Evolutionary conservation across 768 basidiomycete genomes (phyloP), one percentile per base, ranked within the genome.

Genomic region (Tulasnella sp.): DNA sequence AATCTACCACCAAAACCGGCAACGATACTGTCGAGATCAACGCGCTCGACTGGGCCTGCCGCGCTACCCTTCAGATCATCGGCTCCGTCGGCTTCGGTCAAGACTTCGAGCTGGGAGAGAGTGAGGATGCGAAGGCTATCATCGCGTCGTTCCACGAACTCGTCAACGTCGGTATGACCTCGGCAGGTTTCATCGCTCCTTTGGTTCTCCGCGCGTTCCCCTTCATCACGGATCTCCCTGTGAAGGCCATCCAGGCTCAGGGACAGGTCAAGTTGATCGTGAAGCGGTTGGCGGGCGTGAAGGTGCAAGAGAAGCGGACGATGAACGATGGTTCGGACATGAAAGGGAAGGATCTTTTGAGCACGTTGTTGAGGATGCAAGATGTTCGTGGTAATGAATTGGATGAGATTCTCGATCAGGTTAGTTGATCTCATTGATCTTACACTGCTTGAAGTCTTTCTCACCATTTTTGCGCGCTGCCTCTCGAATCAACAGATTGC

Each of bases 31-130:
- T 52, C 10, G 41, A 38, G 17, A 49, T 64, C 41, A 60, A 65
- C 44, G 44, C 62, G 27, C 61, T 62, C 25, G 55, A 60, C 12
- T 65, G 58, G 59, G 50, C 38, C 12, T 56, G 58, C 24, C 45
- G 57, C 17, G 58, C 59, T n/a, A 64, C 63, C 51, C 64, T 70
- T n/a, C 67, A 68, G 53, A 66, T 70, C 60, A 68, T 68, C 49
- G 68, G 68, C 8, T 67, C 69, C 45, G 72, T 75, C 52, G 74
- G 59, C 0, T 75, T 75, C 48, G 72, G 70, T n/a, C 71, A 75
- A 65, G 70, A 74, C 63, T 75, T 76, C 64, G 62, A 66, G 41
- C 63, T 66, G 12, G 72, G 71, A 19, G 59, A 66, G 56, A 66
- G 65, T 51, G 63, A 62, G 5, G 72, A 70, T 27, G 70, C 71